Conservation (phyloP, 768 basidiomycete genomes). For the Leccinum olivaceopallidum region DNA sequence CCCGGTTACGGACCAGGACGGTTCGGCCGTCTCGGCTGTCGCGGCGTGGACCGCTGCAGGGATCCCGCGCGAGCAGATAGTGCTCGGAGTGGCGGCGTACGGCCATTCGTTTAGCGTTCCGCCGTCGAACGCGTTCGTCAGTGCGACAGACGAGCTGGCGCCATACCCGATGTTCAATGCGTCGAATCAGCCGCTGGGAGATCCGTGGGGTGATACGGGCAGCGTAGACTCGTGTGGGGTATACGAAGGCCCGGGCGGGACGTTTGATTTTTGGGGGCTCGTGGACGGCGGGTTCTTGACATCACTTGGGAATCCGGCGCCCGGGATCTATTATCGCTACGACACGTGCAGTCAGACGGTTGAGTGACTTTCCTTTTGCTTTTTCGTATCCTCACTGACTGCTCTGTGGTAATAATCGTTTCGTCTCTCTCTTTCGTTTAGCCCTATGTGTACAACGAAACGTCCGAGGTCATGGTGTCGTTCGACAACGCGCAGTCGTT, state of each 20-base stretch:
- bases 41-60: constrained; percentile 74
- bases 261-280: constrained; percentile 64
- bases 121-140: constrained; percentile 36
- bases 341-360: constrained; percentile 74
- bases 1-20: constrained; percentile 52
- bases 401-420: too few species aligned
- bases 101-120: constrained; percentile 64
- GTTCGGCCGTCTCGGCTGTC: constrained; percentile 77
- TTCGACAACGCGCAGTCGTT: constrained; percentile 64
- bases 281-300: constrained; percentile 56
- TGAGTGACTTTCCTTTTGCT: too few species aligned
- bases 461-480: constrained; percentile 54
- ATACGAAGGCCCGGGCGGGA: constrained; percentile 46
- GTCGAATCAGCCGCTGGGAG: constrained; percentile 47
- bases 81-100: constrained; percentile 81
- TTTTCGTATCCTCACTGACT: too few species aligned
- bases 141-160: constrained; percentile 37
- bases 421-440: too few species aligned
- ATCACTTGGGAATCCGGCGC: constrained; percentile 23
- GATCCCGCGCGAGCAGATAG: constrained; percentile 66
- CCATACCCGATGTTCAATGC: constrained; percentile 53
- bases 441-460: constrained; percentile 55
- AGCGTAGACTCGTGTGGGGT: constrained; percentile 58
- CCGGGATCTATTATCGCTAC: constrained; percentile 50
- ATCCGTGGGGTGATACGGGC: constrained; percentile 51